Evolutionary conservation across 805 yeast genomes (phyloP), one percentile per base, ranked within the genome.

Genomic region (Candida corydali): DNA sequence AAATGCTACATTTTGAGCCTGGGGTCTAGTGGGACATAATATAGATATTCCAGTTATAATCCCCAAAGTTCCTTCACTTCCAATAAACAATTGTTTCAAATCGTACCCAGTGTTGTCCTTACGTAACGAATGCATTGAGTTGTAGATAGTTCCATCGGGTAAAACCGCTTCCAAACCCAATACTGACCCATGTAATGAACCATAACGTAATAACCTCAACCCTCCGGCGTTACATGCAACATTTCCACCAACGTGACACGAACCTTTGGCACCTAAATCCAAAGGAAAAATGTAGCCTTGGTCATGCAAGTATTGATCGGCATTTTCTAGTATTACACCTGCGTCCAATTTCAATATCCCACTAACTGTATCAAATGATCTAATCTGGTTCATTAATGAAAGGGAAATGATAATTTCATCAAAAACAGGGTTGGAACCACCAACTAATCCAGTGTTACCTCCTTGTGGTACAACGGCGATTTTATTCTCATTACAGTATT

Each of bases 161-260:
- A 89, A 66, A n/a, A 89, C 97, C 10, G 79, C 96, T 63, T 89
- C 97, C 39, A 89, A 67, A 1, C 98, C 98, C 32, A 89, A 65
- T 0, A 89, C 95, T 16, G 87, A 68, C 3, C 98, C 98, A 54
- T 91, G 98, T 46, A 89, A 73, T 5, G 95, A 86, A 3, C 97
- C 97, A 56, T 87, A 89, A 49, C 95, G 74, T 43, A 89, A 63
- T 34, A 89, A 69, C 54, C 98, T 70, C 50, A 89, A 72, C 1
- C 98, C 98, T 54, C 98, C 98, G 4, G 98, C 98, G 57, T 91
- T 91, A 14, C 96, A 87, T 14, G 96, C 95, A 29, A 87, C 91
- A 37, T 81, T 85, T 46, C 97, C 98, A 48, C 97, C 97, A 43
- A 91, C 81, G 49, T 86, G 95, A 57, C 97, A 91, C 2, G 96